phyloP scores from a whole-genome alignment of 2,329 filamentous ascomycete genomes.

The Diaporthe destruens region DNA sequence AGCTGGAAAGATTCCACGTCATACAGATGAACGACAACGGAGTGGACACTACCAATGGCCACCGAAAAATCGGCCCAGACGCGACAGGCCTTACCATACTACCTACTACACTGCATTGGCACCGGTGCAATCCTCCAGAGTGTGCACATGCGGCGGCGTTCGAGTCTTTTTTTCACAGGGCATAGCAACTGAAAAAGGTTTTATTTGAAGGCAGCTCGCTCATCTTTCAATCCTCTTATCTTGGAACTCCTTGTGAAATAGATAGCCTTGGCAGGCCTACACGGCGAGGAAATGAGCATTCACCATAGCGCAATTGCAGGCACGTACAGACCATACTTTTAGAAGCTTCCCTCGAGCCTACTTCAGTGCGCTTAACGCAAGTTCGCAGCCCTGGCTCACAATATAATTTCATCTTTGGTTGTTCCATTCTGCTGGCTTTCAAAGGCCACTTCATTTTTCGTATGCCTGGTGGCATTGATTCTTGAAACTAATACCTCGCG shows the following conservation, averaged over 20 bases:
- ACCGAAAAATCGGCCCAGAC: not conserved
- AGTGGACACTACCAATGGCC: not conserved
- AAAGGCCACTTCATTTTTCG: not conserved
- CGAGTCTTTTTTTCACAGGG: not conserved
- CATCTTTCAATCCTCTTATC: not conserved
- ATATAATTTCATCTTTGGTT: not conserved
- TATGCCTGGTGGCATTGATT: not conserved
- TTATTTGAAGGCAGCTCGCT: not conserved
- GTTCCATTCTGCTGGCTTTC: not conserved
- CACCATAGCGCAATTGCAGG: not conserved
- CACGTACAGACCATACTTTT: constrained; percentile 8
- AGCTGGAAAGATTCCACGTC: constrained; percentile 6
- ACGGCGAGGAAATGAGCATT: constrained; percentile 14
- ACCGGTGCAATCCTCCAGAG: not conserved
- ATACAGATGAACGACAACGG: not conserved
- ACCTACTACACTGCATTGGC: not conserved
- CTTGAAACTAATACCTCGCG: not conserved
- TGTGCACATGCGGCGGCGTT: too few relatives aligned
- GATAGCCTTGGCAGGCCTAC: constrained; percentile 6
- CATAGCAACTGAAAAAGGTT: not conserved
- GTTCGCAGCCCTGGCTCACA: not conserved
- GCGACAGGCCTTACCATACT: not conserved
- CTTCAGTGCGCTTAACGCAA: not conserved
- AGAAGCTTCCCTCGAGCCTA: constrained; percentile 19
- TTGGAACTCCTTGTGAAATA: not conserved